phyloP scores from a whole-genome alignment of 495 filamentous ascomycete species.

The Neurospora discreta region DNA sequence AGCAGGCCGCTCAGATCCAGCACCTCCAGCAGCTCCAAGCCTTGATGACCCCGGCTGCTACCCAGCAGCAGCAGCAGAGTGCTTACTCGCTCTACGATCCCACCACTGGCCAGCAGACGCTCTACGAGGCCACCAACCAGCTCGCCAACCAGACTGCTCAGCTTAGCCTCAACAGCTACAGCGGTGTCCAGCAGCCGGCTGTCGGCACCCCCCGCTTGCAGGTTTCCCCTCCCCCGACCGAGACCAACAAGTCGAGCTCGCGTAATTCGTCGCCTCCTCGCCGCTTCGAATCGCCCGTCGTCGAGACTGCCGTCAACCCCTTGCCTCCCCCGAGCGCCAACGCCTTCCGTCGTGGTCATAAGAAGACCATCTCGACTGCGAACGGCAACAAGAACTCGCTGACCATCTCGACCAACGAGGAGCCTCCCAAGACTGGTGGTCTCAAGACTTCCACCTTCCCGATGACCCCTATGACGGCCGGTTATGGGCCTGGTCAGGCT shows the following conservation, averaged over 20 bases:
- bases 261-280: slow-evolving; percentile 62
- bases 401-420: slow-evolving; percentile 41
- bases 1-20: slow-evolving; percentile 16
- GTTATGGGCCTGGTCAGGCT: slow-evolving; percentile 86
- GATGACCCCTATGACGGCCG: slow-evolving; percentile 62
- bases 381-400: slow-evolving; percentile 48
- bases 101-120: slow-evolving; percentile 67
- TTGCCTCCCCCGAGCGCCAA: slow-evolving; percentile 72
- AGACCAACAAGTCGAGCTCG: slow-evolving; percentile 35
- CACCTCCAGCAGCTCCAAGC: slow-evolving; percentile 60
- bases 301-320: slow-evolving; percentile 42
- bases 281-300: slow-evolving; percentile 46
- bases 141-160: slow-evolving; percentile 19
- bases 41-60: slow-evolving; percentile 35
- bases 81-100: slow-evolving; percentile 77
- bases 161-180: slow-evolving; percentile 13
- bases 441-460: slow-evolving; percentile 73
- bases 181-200: slow-evolving; percentile 26
- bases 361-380: slow-evolving; percentile 75
- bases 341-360: slow-evolving; percentile 84
- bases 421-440: slow-evolving; percentile 48
- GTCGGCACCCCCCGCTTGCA: slow-evolving; percentile 51
- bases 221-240: slow-evolving; percentile 62
- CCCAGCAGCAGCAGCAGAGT: slow-evolving; percentile 37
- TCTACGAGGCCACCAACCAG: slow-evolving; percentile 37